Evolutionary conservation across 805 yeast species (phyloP).

Genomic region (Nakazawaea holstii): DNA sequence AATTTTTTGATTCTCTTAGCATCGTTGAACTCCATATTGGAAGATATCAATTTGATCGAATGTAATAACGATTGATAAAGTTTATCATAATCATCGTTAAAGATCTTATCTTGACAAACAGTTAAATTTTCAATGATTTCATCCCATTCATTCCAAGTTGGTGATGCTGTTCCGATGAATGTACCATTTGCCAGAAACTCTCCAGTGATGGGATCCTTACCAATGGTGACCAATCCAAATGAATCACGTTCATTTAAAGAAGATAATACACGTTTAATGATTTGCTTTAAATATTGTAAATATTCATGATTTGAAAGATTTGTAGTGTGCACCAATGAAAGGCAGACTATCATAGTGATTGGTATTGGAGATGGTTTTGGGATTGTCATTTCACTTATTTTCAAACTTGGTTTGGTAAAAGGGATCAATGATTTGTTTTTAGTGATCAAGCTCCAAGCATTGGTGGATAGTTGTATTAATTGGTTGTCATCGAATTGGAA

Average conservation of each 20-base stretch:
- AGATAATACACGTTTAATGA: neutral
- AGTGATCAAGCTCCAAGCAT: conserved; percentile 6
- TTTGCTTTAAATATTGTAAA: neutral
- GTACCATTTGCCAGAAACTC: neutral
- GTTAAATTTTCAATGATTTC: conserved; percentile 3
- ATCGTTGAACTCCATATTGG: neutral
- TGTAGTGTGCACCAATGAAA: conserved; percentile 1
- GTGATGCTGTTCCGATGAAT: conserved; percentile 4
- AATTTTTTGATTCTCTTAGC: conserved; percentile 2
- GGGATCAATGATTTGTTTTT: conserved; percentile 3
- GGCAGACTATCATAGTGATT: conserved; percentile 1
- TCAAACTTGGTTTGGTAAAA: neutral
- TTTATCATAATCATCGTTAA: conserved; percentile 1
- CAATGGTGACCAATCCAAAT: conserved; percentile 10
- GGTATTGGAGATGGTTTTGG: conserved; percentile 2
- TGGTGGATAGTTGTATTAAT: conserved; percentile 7
- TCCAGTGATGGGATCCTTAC: conserved; percentile 5
- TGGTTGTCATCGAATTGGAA: conserved; percentile 2
- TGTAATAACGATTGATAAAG: neutral
- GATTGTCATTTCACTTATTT: conserved; percentile 1
- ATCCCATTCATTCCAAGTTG: conserved; percentile 9
- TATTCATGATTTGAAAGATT: neutral
- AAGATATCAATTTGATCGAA: neutral
- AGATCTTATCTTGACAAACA: neutral
- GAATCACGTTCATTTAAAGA: neutral